Percentiles rank a stretch among this genome's conserved stretches.
Conservation (phyloP, 352 stramenopile species). For the Nothophytophthora sp. region DNA sequence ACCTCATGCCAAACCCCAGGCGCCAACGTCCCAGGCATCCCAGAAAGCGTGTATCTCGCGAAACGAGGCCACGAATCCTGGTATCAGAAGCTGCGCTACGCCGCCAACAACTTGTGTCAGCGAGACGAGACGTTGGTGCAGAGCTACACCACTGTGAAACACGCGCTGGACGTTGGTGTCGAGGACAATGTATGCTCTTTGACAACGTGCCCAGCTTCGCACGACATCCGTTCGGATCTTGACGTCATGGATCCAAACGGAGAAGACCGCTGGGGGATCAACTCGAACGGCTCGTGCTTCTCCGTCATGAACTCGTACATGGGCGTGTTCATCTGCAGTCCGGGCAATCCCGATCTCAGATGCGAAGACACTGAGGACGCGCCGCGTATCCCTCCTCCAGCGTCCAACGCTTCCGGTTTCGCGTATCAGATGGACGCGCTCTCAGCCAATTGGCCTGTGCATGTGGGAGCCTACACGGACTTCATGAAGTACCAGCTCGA, state of each 20-base stretch:
- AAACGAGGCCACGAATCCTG: constrained; percentile 52
- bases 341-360: constrained; percentile 26
- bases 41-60: constrained; percentile 36
- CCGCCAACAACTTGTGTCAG: constrained; percentile 56
- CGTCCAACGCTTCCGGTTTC: constrained; percentile 23
- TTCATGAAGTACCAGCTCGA: constrained; percentile 62
- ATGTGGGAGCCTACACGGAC: constrained; percentile 45
- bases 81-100: constrained; percentile 69
- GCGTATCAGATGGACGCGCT: constrained; percentile 84
- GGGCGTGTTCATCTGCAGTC: constrained; percentile 47
- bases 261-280: constrained; percentile 42
- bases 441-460: constrained; percentile 53
- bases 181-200: constrained; percentile 42
- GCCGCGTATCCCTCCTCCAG: not conserved
- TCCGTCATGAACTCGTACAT: constrained; percentile 46
- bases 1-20: constrained; percentile 42
- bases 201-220: constrained; percentile 37
- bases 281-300: constrained; percentile 50
- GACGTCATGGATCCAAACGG: constrained; percentile 19
- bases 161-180: constrained; percentile 22
- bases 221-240: constrained; percentile 40
- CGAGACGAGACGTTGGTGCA: constrained; percentile 27
- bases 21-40: constrained; percentile 49
- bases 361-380: constrained; percentile 21
- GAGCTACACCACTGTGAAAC: constrained; percentile 24